Percentiles rank a stretch among this genome's conserved stretches.
These are phyloP conservation scores for Capsicum chinense DNA, from an alignment of 257 asterid species.

Conservation along the genomic window DNA sequence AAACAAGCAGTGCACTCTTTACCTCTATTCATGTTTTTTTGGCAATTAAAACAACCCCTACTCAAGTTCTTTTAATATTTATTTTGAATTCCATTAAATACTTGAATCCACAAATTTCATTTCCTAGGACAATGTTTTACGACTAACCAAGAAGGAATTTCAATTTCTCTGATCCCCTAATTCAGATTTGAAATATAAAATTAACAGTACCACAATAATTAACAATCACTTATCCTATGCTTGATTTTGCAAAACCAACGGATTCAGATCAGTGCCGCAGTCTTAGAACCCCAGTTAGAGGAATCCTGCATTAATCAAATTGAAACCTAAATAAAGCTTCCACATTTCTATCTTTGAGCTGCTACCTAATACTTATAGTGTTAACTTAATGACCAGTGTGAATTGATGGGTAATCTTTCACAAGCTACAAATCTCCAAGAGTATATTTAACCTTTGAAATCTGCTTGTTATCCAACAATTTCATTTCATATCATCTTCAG, in stretches of 20 bases:
- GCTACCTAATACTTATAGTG: neutral
- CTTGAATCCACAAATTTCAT: neutral
- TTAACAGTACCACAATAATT: neutral
- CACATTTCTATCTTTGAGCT: neutral
- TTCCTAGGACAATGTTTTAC: slow-evolving; percentile 8
- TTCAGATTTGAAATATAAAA: neutral
- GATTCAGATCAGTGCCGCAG: neutral
- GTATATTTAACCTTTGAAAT: neutral
- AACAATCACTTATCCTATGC: neutral
- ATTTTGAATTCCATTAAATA: neutral
- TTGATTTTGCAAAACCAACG: neutral
- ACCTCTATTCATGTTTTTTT: neutral
- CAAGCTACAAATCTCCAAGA: slow-evolving; percentile 16
- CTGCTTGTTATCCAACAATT: neutral
- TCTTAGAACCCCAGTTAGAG: neutral
- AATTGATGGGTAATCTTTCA: slow-evolving; percentile 14
- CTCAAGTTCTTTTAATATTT: neutral
- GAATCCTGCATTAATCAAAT: neutral
- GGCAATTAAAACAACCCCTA: neutral
- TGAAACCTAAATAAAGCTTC: slow-evolving; percentile 17
- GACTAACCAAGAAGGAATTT: neutral
- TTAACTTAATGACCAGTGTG: neutral
- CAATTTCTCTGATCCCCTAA: neutral
- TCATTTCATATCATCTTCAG: neutral
- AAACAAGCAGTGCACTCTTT: neutral